Base-by-base conservation (phyloP, 257 asterid species). In the Salvia hispanica region DNA sequence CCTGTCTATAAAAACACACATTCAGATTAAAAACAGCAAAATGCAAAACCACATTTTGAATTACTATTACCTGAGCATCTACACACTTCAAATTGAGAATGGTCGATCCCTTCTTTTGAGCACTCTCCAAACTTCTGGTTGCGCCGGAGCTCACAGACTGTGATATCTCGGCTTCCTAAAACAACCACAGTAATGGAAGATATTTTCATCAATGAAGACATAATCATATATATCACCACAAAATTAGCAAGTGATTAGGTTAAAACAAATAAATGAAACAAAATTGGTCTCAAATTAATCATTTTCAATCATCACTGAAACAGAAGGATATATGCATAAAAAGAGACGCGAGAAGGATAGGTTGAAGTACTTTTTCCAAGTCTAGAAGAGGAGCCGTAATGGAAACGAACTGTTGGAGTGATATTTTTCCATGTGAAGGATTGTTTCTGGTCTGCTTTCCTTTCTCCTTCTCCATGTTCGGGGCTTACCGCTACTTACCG, bases 131-230 rank as follows among this genome's bases (percentile, higher is more conserved):
- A 79, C 92, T 93, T 85, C 97, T 85, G 8, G 86, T 80, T 14
- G 92, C 86, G 18, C 91, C 92, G 7, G 95, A 86, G 76, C 75
- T 84, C 86, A 86, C 71, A 7, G 96, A 93, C 73, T 82, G 79
- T 7, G 95, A 86, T 78, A 93, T 85, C 85, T 93, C 97, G 36
- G 97, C 96, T 78, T 90, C 99, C 99, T 92, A 64, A 48, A 65
- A 56, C 60, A 74, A 54, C 31, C 76, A 59, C 5, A 64, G 6
- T 33, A 61, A 34, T 4, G 3, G 57, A 60, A 12, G 13, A 7
- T 51, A 46, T 7, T 12, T 47, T 3, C 16, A 71, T 55, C 73
- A 54, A 53, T 21, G 43, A 9, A 14, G 59, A 37, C 39, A 64
- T 18, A 67, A 63, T 12, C 72, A 43, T 7, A 13, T 64, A 67